Percentiles rank a stretch among this genome's conserved stretches.
Evolutionary conservation across 352 stramenopile genomes (phyloP).

Genomic region (Globisporangium paddicum): DNA sequence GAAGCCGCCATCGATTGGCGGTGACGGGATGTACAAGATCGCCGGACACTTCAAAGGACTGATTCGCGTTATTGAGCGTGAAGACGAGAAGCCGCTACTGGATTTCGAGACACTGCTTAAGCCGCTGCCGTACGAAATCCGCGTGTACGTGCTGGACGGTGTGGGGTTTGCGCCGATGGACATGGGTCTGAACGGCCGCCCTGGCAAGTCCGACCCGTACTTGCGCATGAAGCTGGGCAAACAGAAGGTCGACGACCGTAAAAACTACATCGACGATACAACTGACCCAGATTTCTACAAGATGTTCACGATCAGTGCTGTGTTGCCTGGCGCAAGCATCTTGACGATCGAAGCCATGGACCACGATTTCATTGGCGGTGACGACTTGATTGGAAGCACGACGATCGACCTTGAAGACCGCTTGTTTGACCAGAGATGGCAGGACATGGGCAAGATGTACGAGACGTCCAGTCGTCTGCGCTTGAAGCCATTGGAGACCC

Average conservation of each 20-base stretch:
- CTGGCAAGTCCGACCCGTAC: conserved; percentile 88
- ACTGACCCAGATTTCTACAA: conserved; percentile 92
- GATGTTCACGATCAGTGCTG: conserved; percentile 78
- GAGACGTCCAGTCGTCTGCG: conserved; percentile 62
- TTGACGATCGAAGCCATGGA: conserved; percentile 90
- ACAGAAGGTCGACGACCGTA: conserved; percentile 82
- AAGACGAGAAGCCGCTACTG: conserved; percentile 79
- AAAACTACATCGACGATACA: conserved; percentile 89
- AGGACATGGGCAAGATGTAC: conserved; percentile 83
- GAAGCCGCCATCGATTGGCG: conserved; percentile 22
- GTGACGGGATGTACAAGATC: conserved; percentile 65
- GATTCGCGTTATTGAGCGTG: conserved; percentile 80
- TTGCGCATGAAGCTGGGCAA: conserved; percentile 82
- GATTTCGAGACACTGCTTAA: conserved; percentile 65
- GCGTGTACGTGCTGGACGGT: conserved; percentile 86
- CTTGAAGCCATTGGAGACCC: conserved; percentile 75
- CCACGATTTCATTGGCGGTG: conserved; percentile 84
- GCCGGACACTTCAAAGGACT: conserved; percentile 90
- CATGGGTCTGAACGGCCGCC: conserved; percentile 69
- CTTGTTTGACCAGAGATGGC: conserved; percentile 88
- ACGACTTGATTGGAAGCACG: conserved; percentile 92
- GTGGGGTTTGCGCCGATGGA: conserved; percentile 87
- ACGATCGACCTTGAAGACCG: conserved; percentile 92
- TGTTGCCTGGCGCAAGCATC: conserved; percentile 81
- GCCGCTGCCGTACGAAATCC: conserved; percentile 75